A percentile compares a stretch with the other conserved stretches of the same genome.
Conservation (phyloP, 805 yeast species). For the Sugiyamaella smithiae region DNA sequence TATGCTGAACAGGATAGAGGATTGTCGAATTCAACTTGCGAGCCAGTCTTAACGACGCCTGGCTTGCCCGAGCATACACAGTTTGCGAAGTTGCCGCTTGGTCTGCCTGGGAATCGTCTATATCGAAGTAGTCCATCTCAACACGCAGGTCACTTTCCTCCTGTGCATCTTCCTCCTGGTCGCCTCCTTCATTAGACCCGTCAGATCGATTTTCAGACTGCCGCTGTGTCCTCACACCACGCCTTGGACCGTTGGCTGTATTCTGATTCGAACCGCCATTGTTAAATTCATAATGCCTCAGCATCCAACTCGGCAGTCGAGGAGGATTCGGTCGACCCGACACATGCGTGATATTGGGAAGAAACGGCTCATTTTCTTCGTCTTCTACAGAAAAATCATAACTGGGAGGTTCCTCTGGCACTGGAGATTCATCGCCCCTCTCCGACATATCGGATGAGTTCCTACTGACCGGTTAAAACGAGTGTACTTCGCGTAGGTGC, state of each 20-base stretch:
- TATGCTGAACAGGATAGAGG: constrained; percentile 40
- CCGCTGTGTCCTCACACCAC: too few relatives aligned
- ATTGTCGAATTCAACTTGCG: constrained; percentile 26
- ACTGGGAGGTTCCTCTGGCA: not conserved
- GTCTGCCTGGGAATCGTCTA: constrained; percentile 38
- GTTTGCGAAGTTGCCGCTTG: not conserved
- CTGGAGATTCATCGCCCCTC: too few relatives aligned
- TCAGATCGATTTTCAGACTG: not conserved
- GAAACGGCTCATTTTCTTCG: not conserved
- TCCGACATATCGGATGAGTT: too few relatives aligned
- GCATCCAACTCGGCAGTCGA: constrained; percentile 11
- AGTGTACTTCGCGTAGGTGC: too few relatives aligned
- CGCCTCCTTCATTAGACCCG: not conserved
- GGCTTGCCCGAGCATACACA: constrained; percentile 22
- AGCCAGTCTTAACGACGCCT: constrained; percentile 23
- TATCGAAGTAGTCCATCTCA: constrained; percentile 43
- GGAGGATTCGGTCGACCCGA: constrained; percentile 3
- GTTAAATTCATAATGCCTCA: constrained; percentile 11
- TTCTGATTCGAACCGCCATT: too few relatives aligned
- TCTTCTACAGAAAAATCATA: not conserved
- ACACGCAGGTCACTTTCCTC: constrained; percentile 14
- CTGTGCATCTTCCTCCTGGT: constrained; percentile 7
- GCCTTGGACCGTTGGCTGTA: not conserved
- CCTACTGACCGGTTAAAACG: too few relatives aligned
- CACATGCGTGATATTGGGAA: not conserved